These are phyloP conservation scores for Aspergillus unguis DNA, from an alignment of 2,329 filamentous ascomycete genomes.

Conservation along the genomic window DNA sequence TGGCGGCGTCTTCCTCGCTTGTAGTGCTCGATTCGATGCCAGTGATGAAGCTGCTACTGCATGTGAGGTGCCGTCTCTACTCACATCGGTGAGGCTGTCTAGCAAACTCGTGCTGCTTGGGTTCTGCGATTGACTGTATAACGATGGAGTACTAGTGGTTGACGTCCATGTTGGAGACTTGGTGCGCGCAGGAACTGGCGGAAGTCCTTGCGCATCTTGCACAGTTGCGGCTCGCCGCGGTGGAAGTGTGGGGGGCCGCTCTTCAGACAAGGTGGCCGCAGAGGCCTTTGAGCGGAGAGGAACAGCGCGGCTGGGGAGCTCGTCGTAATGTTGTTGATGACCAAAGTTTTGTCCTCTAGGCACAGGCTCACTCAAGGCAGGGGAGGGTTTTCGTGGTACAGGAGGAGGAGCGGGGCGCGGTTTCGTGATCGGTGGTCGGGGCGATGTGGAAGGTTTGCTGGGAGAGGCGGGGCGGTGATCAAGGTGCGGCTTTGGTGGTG, in stretches of 20 bases:
- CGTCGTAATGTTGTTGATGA: not conserved
- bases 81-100: conserved; percentile 25
- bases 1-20: conserved; percentile 36
- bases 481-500: conserved; percentile 3
- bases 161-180: conserved; percentile 18
- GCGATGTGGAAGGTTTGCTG: conserved; percentile 5
- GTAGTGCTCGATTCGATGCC: conserved; percentile 42
- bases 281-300: conserved; percentile 15
- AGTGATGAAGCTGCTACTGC: conserved; percentile 49
- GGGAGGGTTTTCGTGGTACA: conserved; percentile 13
- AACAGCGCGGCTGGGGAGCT: conserved; percentile 13
- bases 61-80: conserved; percentile 42
- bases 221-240: conserved; percentile 19
- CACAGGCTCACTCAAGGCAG: not conserved
- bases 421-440: conserved; percentile 12
- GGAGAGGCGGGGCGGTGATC: conserved; percentile 13
- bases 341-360: not conserved
- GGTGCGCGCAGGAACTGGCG: conserved; percentile 9
- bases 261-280: conserved; percentile 16
- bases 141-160: conserved; percentile 26
- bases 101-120: conserved; percentile 23
- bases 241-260: conserved; percentile 26
- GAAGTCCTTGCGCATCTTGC: conserved; percentile 5
- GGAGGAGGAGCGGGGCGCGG: conserved; percentile 19
- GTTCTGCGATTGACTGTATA: conserved; percentile 24